These are phyloP conservation scores for Didymella lethalis DNA, from an alignment of 2,329 filamentous ascomycete species.

Conservation along the genomic window DNA sequence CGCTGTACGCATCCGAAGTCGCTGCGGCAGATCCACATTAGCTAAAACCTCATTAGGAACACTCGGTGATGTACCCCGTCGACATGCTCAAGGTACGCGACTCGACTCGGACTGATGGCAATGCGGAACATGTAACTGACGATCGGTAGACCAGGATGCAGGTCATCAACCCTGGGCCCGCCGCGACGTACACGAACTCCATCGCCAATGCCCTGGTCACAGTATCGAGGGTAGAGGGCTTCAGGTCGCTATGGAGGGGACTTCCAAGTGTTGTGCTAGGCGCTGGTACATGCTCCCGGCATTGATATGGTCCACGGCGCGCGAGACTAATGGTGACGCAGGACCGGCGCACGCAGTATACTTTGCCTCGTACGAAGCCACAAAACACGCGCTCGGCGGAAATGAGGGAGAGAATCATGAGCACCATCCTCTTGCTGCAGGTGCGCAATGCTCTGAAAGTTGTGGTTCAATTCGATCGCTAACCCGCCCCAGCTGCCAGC, in stretches of 20 bases:
- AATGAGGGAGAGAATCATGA: slow-evolving; percentile 85
- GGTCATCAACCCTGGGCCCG: slow-evolving; percentile 83
- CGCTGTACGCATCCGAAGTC: slow-evolving; percentile 68
- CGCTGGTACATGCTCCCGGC: slow-evolving; percentile 68
- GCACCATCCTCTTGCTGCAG: slow-evolving; percentile 92
- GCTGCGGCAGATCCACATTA: slow-evolving; percentile 20
- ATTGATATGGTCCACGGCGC: slow-evolving; percentile 2
- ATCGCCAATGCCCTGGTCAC: slow-evolving; percentile 92
- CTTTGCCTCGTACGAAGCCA: slow-evolving; percentile 96
- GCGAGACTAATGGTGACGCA: slow-evolving; percentile 54
- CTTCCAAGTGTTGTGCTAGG: slow-evolving; percentile 96
- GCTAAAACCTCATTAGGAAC: slow-evolving; percentile 70
- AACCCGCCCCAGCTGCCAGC: slow-evolving; percentile 73
- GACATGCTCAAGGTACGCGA: slow-evolving; percentile 89
- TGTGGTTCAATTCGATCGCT: slow-evolving; percentile 35
- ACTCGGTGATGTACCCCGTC: slow-evolving; percentile 98
- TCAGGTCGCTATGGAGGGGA: slow-evolving; percentile 92
- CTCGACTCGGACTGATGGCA: slow-evolving; percentile 1
- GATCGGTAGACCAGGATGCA: slow-evolving; percentile 89
- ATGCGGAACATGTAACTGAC: slow-evolving; percentile 30
- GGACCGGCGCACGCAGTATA: slow-evolving; percentile 97
- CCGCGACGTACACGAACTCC: slow-evolving; percentile 79
- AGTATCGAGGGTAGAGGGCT: slow-evolving; percentile 88
- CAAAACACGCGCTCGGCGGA: slow-evolving; percentile 95
- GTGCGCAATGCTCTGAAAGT: slow-evolving; percentile 58